These are phyloP conservation scores for Tolypocladium paradoxum DNA, from an alignment of 2,329 filamentous ascomycete genomes.

Conservation along the genomic window DNA sequence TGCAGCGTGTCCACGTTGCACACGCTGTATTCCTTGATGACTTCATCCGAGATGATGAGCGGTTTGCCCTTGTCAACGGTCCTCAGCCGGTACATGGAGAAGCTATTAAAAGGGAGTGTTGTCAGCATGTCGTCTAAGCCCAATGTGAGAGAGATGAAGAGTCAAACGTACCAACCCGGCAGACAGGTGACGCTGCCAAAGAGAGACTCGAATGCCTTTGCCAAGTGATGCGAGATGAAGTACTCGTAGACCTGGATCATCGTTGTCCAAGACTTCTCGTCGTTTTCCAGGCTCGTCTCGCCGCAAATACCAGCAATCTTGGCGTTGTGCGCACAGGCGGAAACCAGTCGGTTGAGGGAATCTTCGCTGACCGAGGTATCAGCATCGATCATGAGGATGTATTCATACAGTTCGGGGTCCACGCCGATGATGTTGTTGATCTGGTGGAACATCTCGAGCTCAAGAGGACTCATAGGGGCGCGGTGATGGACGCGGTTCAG, in stretches of 20 bases:
- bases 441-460: constrained; percentile 97
- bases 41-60: constrained; percentile 79
- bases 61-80: constrained; percentile 91
- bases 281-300: constrained; percentile 92
- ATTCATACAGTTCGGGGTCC: constrained; percentile 94
- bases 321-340: constrained; percentile 83
- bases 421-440: constrained; percentile 99
- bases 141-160: neutral
- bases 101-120: constrained; percentile 46
- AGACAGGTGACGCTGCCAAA: constrained; percentile 98
- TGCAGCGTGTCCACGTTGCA: constrained; percentile 89
- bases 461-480: constrained; percentile 86
- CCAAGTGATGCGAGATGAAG: constrained; percentile 93
- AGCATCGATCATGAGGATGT: constrained; percentile 93
- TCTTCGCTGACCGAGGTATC: constrained; percentile 92
- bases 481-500: constrained; percentile 95
- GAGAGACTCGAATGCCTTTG: constrained; percentile 95
- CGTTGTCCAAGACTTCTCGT: constrained; percentile 93
- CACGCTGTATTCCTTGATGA: constrained; percentile 82
- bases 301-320: constrained; percentile 97
- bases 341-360: constrained; percentile 82
- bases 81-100: constrained; percentile 95
- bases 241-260: constrained; percentile 99
- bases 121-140: neutral
- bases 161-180: constrained; percentile 80